phyloP scores from a whole-genome alignment of 768 basidiomycete species.

The Porphyrellus cyaneotinctus region DNA sequence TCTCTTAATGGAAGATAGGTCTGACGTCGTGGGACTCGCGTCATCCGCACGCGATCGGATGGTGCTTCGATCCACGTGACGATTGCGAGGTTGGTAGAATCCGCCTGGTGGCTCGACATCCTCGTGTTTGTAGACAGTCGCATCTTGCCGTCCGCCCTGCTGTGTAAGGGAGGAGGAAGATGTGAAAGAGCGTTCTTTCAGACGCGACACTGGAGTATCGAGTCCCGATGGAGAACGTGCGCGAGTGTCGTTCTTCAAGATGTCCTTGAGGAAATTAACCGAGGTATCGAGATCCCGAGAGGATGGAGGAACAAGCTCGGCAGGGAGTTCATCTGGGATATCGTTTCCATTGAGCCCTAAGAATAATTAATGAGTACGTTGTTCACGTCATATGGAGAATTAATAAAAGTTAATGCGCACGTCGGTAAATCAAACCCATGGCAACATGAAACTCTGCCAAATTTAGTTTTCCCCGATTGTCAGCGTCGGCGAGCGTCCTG shows the following conservation, averaged over 20 bases:
- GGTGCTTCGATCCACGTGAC: constrained; percentile 82
- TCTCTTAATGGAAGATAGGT: constrained; percentile 84
- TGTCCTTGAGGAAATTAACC: constrained; percentile 82
- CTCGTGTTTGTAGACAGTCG: constrained; percentile 86
- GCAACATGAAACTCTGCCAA: constrained; percentile 96
- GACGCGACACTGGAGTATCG: constrained; percentile 54
- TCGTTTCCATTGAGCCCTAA: constrained; percentile 88
- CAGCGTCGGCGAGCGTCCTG: constrained; percentile 89
- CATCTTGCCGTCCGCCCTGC: constrained; percentile 67
- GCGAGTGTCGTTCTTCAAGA: constrained; percentile 84
- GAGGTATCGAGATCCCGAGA: constrained; percentile 84
- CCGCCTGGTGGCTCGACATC: constrained; percentile 55
- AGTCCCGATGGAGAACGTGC: constrained; percentile 55
- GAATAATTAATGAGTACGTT: neutral
- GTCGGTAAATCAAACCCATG: constrained; percentile 95
- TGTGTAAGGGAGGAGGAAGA: constrained; percentile 46
- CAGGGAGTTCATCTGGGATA: constrained; percentile 81
- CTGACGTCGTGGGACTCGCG: constrained; percentile 52
- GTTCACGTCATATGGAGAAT: neutral
- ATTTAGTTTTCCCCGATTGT: constrained; percentile 94
- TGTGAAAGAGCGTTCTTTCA: constrained; percentile 72
- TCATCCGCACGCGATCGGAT: constrained; percentile 74
- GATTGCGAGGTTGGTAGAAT: constrained; percentile 74
- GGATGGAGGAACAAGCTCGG: constrained; percentile 90
- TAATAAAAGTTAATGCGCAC: constrained; percentile 46